Evolutionary conservation across 306 rosid species (phyloP), one percentile per base, ranked within the genome.

Genomic region (Vicia faba): DNA sequence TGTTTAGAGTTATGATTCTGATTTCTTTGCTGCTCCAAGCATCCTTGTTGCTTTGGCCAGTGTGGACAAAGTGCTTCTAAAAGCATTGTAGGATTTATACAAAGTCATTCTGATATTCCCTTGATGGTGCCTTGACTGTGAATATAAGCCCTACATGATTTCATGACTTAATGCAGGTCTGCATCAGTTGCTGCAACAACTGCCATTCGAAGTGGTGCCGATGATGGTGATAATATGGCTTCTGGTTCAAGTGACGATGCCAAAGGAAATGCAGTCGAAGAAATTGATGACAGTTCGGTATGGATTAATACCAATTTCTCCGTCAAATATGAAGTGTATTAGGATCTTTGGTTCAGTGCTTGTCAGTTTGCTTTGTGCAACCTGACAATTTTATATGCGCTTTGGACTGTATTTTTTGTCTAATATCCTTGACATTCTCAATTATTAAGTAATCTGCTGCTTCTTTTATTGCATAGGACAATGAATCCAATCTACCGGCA

Each of bases 241-340:
- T 81, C 96, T 82, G 84, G 84, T 79, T 89, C 85, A 23, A 81
- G 85, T 41, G 96, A 82, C 35, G 95, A 83, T 59, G 83, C 79
- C 6, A 78, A 71, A 39, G 77, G 73, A 80, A 25, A 75, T 63
- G 81, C 70, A 25, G 79, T 71, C 46, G 87, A 86, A 65, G 96
- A 85, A 78, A 75, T 83, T 18, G 86, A 83, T 28, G 84, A 87
- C 64, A 88, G 89, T 82, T 93, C 84, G 89, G 99, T 93, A 93
- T 63, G 88, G 66, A 72, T 64, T 20, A 49, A 72, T 25, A 48
- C 41, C 64, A 38, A 28, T 50, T 39, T 41, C 67, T 41, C 55
- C 39, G 26, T 56, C 38, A 60, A 54, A 43, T 65, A 15, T 61
- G 72, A 65, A 75, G 15, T 50, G 55, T 70, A 14, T 51, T 33